Conservation (phyloP, 495 filamentous ascomycete genomes). For the Xylaria sp. region DNA sequence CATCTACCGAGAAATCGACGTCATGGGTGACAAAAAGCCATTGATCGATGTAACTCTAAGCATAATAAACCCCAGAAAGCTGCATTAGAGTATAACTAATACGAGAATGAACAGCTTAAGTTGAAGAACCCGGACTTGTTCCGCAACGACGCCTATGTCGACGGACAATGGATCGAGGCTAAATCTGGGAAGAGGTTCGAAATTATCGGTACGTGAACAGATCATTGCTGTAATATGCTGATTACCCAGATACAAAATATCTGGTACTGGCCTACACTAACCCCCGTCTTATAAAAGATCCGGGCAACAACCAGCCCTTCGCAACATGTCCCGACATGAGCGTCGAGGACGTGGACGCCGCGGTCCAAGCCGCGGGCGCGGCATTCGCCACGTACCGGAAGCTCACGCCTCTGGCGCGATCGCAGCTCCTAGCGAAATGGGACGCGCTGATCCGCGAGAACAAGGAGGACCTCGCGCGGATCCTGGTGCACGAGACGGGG, state of each 20-base stretch:
- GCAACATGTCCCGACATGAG: conserved; percentile 67
- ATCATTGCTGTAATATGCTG: background rate
- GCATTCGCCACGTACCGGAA: conserved; percentile 70
- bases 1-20: background rate
- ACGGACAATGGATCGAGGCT: conserved; percentile 67
- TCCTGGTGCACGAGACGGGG: conserved; percentile 69
- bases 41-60: conserved; percentile 21
- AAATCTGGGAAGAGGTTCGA: conserved; percentile 71
- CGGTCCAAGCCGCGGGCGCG: conserved; percentile 63
- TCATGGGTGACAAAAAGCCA: conserved; percentile 16
- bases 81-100: background rate
- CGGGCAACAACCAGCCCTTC: conserved; percentile 69
- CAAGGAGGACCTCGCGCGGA: conserved; percentile 62
- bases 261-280: background rate
- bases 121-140: conserved; percentile 66
- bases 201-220: conserved; percentile 59
- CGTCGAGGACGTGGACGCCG: conserved; percentile 65
- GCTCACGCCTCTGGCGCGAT: conserved; percentile 64
- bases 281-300: conserved; percentile 51
- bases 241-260: background rate
- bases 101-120: conserved; percentile 42
- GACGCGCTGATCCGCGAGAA: conserved; percentile 58
- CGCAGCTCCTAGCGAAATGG: conserved; percentile 69
- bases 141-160: conserved; percentile 65
- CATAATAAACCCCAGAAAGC: background rate